phyloP scores from a whole-genome alignment of 176 grass and related monocot species.

The Eragrostis curvula region DNA sequence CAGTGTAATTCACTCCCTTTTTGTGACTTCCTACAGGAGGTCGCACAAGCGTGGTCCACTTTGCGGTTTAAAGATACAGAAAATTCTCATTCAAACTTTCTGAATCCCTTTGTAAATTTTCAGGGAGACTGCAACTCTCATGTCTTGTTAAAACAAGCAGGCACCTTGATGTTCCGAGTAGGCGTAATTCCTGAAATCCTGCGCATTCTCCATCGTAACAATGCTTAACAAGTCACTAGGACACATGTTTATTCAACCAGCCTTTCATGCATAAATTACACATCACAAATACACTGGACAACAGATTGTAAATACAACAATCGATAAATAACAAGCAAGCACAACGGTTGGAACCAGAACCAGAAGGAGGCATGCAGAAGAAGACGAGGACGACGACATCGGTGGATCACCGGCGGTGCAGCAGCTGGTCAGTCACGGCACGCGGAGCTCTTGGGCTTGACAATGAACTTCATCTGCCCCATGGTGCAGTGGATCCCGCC shows the following conservation, averaged over 20 bases:
- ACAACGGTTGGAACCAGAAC: background rate
- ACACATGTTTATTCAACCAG: constrained; percentile 22
- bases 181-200: background rate
- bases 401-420: background rate
- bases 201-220: constrained; percentile 1
- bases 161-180: background rate
- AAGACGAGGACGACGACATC: background rate
- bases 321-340: constrained; percentile 15
- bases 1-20: background rate
- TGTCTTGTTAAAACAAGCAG: background rate
- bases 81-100: background rate
- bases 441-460: constrained; percentile 62
- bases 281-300: background rate
- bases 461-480: constrained; percentile 87
- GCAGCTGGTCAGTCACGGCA: constrained; percentile 38
- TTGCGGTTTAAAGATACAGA: background rate
- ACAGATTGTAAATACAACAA: background rate
- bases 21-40: background rate
- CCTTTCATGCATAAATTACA: constrained; percentile 6
- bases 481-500: constrained; percentile 73
- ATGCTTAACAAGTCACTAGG: background rate
- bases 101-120: background rate
- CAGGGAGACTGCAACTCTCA: background rate
- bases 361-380: constrained; percentile 50
- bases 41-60: background rate